Percentiles rank a stretch among this genome's conserved stretches.
phyloP scores from a whole-genome alignment of 176 grass and related monocot genomes.

The Cenchrus purpureus region DNA sequence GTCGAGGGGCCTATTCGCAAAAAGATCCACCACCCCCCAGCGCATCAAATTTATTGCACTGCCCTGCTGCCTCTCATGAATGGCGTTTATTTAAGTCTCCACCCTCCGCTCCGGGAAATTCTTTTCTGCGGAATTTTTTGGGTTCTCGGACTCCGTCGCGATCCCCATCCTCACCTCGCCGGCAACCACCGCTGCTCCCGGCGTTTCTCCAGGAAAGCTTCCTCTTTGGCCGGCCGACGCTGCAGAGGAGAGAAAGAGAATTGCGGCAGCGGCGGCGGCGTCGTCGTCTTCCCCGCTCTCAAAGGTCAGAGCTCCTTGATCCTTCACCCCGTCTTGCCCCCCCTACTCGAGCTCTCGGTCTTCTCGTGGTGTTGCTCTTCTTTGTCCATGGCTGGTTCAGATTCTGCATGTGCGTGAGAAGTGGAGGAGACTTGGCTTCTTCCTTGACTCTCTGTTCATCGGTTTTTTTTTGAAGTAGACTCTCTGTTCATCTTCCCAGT shows the following conservation, averaged over 20 bases:
- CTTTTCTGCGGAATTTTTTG: constrained; percentile 52
- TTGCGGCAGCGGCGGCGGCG: constrained; percentile 39
- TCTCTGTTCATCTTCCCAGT: constrained; percentile 7
- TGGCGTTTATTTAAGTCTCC: constrained; percentile 53
- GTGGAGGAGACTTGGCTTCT: neutral
- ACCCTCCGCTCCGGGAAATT: constrained; percentile 13
- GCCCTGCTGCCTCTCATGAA: constrained; percentile 37
- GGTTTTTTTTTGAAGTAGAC: no score
- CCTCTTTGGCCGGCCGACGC: constrained; percentile 7
- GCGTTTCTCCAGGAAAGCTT: constrained; percentile 44
- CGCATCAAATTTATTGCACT: constrained; percentile 57
- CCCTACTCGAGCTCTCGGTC: neutral
- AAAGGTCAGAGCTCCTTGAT: constrained; percentile 42
- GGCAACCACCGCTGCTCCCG: neutral
- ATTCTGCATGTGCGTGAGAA: constrained; percentile 29
- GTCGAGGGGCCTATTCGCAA: constrained; percentile 28
- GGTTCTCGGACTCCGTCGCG: constrained; percentile 54
- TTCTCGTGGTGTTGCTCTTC: neutral
- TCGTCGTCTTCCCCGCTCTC: neutral
- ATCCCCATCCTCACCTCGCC: constrained; percentile 42
- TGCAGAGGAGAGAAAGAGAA: neutral
- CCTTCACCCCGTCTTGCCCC: constrained; percentile 8
- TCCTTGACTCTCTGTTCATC: neutral
- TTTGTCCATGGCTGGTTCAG: neutral
- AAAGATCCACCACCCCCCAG: neutral